Evolutionary conservation across 192 early-diverging fungal species (phyloP), one percentile per base, ranked within the genome.

Genomic region (Entomortierella beljakovae): DNA sequence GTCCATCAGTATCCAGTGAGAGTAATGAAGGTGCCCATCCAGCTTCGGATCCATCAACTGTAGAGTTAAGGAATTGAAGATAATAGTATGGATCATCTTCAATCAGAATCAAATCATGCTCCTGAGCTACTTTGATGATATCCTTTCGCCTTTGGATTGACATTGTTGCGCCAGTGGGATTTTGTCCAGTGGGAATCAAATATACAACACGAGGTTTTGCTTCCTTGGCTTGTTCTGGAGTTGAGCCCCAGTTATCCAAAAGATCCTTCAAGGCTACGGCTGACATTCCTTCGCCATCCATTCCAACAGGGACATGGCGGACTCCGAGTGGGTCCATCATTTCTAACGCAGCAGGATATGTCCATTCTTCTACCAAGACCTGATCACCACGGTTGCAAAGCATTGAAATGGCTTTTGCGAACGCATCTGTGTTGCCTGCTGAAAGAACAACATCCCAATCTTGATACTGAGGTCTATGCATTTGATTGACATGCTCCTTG

Each of bases 21-120:
- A 95, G 84, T 61, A 95, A 88, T 1, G 91, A 87, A 8, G 93
- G 92, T 25, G 89, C 68, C 57, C 88, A 88, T 6, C 71, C 64
- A 28, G 61, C 37, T 31, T 35, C 48, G 61, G 9, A 16, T 10
- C 35, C 80, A 83, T 22, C 57, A 48, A 54, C 64, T 55, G 9
- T 29, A 5, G 34, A 18, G 9, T 63, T 61, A 34, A 58, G 51
- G 63, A 91, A 88, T 83, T 95, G 94, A 51, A 97, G 84, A 61
- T 94, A 94, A 74, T 95, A 96, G 82, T 97, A 97, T 37, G 95
- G 95, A 71, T 96, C 95, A 71, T 97, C 96, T 64, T 97, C 96
- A 42, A 95, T 86, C 43, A 97, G 82, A 4, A 97, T 84, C 65
- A 97, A 60, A 53, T 94, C 82, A 80, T 91, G 91, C 65, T 89